Evolutionary conservation across 306 rosid species (phyloP).

Genomic region (Vigna trinervia): DNA sequence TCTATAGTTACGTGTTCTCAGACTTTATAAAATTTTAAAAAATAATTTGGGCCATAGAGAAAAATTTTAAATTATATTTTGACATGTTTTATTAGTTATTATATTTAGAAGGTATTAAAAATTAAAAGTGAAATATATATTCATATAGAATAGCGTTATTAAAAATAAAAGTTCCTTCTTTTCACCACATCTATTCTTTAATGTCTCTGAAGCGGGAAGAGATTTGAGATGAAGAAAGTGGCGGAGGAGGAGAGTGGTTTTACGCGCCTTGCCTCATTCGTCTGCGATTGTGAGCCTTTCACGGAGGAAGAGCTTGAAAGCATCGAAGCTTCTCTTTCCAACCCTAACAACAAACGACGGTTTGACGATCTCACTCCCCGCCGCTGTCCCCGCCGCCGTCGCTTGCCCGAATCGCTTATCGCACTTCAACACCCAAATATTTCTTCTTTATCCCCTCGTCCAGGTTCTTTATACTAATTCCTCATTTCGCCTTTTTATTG

Average conservation of each 20-base stretch:
- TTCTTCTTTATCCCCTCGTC: conserved; percentile 55
- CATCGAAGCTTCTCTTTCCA: conserved; percentile 58
- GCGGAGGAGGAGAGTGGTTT: conserved; percentile 13
- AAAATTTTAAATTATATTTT: no score
- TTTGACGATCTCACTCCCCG: conserved; percentile 10
- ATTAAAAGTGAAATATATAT: no score
- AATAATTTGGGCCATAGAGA: no score
- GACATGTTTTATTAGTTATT: no score
- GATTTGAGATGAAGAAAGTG: conserved; percentile 32
- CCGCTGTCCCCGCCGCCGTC: conserved; percentile 42
- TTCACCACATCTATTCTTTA: no score
- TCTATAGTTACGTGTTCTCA: no score
- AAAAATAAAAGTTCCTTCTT: no score
- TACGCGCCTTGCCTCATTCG: conserved; percentile 40
- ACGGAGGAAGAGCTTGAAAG: conserved; percentile 62
- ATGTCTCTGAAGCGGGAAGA: neutral
- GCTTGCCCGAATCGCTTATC: conserved; percentile 66
- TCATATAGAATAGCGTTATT: no score
- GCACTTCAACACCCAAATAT: conserved; percentile 67
- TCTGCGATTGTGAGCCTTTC: conserved; percentile 58
- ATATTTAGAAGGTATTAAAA: no score
- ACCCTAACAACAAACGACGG: conserved; percentile 35
- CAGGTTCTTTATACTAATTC: conserved; percentile 46
- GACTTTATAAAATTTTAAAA: no score
- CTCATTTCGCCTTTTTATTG: neutral